phyloP scores from a whole-genome alignment of 1,139 yeast genomes.

The Pneumocystis jirovecii region DNA sequence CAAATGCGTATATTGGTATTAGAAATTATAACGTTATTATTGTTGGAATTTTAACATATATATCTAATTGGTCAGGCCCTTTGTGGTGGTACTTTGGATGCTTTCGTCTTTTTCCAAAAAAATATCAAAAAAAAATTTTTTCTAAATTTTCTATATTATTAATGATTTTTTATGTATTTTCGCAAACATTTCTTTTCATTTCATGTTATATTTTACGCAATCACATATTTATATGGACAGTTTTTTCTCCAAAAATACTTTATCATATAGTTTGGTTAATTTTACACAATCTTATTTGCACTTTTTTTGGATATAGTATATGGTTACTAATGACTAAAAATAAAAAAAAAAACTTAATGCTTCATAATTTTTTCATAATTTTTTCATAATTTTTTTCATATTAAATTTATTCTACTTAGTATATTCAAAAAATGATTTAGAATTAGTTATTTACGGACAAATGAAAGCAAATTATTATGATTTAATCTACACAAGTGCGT shows the following conservation, averaged over 20 bases:
- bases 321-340: background rate
- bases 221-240: slow-evolving; percentile 93
- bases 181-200: slow-evolving; percentile 40
- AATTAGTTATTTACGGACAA: background rate
- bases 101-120: slow-evolving; percentile 26
- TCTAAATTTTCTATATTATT: slow-evolving; percentile 30
- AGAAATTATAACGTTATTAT: slow-evolving; percentile 48
- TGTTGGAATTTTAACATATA: slow-evolving; percentile 66
- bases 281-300: slow-evolving; percentile 5
- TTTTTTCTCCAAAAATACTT: slow-evolving; percentile 80
- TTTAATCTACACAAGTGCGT: background rate
- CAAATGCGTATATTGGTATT: slow-evolving; percentile 86
- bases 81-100: slow-evolving; percentile 41
- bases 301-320: background rate
- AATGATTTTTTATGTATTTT: slow-evolving; percentile 30
- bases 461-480: background rate
- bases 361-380: background rate
- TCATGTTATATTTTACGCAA: slow-evolving; percentile 66
- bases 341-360: background rate
- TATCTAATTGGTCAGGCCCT: slow-evolving; percentile 74
- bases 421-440: background rate
- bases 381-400: background rate
- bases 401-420: background rate
- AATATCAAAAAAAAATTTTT: slow-evolving; percentile 11
- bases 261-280: slow-evolving; percentile 63